phyloP scores from a whole-genome alignment of 768 basidiomycete species.

The Leccinum ochraceum region DNA sequence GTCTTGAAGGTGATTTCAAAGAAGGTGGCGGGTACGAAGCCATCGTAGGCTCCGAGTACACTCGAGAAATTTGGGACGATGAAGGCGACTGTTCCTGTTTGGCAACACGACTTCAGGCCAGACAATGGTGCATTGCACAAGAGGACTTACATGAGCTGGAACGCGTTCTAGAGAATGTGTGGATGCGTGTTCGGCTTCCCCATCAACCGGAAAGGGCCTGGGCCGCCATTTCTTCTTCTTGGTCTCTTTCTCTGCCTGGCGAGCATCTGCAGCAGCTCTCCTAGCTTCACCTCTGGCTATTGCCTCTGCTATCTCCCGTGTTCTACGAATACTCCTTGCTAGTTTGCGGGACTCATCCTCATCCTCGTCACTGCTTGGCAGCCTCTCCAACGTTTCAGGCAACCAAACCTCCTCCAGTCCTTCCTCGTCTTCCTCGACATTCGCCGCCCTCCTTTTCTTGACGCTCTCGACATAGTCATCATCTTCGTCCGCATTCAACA shows the following conservation, averaged over 20 bases:
- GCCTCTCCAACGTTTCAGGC: slow-evolving; percentile 39
- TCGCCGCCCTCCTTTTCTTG: slow-evolving; percentile 9
- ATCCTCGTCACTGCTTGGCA: slow-evolving; percentile 46
- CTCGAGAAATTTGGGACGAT: slow-evolving; percentile 6
- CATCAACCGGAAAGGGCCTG: slow-evolving; percentile 31
- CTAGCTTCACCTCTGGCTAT: slow-evolving; percentile 19
- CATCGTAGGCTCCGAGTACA: slow-evolving; percentile 15
- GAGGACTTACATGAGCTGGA: slow-evolving; percentile 15
- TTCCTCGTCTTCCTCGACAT: neutral
- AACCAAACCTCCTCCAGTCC: slow-evolving; percentile 23
- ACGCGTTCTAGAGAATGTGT: neutral
- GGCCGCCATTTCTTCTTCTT: slow-evolving; percentile 20
- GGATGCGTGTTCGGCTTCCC: neutral
- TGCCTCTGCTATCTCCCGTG: slow-evolving; percentile 27
- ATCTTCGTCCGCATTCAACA: slow-evolving; percentile 26
- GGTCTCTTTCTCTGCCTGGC: slow-evolving; percentile 10
- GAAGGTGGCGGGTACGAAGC: slow-evolving; percentile 7
- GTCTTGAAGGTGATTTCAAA: slow-evolving; percentile 4
- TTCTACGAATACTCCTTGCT: slow-evolving; percentile 36
- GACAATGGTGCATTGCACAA: neutral
- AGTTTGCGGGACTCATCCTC: slow-evolving; percentile 35
- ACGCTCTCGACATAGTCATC: slow-evolving; percentile 28
- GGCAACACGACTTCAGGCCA: neutral
- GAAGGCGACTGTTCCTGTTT: slow-evolving; percentile 14
- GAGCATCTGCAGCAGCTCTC: slow-evolving; percentile 18